These are phyloP conservation scores for Lodderomyces margitis DNA, from an alignment of 1,139 yeast species.

Conservation along the genomic window DNA sequence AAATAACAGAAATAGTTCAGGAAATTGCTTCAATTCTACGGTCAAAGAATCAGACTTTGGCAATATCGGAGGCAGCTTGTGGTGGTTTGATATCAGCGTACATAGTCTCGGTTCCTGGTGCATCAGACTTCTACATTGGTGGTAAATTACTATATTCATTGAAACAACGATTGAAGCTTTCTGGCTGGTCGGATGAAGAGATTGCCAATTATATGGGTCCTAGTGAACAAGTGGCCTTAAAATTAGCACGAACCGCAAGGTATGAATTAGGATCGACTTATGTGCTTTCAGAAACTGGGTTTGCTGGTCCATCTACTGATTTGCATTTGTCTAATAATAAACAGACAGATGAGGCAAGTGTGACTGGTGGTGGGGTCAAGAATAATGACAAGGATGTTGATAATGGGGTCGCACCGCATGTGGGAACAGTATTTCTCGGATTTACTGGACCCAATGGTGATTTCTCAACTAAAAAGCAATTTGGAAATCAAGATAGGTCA, in stretches of 20 bases:
- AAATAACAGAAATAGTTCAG: constrained; percentile 47
- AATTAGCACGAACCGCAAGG: constrained; percentile 74
- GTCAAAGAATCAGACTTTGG: constrained; percentile 58
- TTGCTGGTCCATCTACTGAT: constrained; percentile 72
- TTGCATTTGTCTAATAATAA: constrained; percentile 30
- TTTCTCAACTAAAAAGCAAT: constrained; percentile 44
- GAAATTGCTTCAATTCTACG: constrained; percentile 58
- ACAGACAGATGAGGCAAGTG: constrained; percentile 11
- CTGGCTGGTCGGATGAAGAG: constrained; percentile 77
- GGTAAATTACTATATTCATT: constrained; percentile 79
- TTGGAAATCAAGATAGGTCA: constrained; percentile 52
- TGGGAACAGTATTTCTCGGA: constrained; percentile 73
- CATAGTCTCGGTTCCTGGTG: constrained; percentile 80
- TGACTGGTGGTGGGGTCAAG: constrained; percentile 5
- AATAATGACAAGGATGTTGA: background rate
- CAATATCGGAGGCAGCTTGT: constrained; percentile 86
- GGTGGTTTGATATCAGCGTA: constrained; percentile 84
- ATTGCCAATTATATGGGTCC: constrained; percentile 78
- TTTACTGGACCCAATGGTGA: constrained; percentile 67
- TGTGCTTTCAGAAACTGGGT: constrained; percentile 82
- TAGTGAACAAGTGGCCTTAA: constrained; percentile 68
- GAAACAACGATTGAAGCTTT: constrained; percentile 66
- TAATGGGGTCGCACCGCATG: constrained; percentile 19
- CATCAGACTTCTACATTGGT: constrained; percentile 79
- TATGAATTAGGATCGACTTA: constrained; percentile 81